These are phyloP conservation scores for Patellaria atrata DNA, from an alignment of 495 filamentous ascomycete genomes.

Conservation along the genomic window DNA sequence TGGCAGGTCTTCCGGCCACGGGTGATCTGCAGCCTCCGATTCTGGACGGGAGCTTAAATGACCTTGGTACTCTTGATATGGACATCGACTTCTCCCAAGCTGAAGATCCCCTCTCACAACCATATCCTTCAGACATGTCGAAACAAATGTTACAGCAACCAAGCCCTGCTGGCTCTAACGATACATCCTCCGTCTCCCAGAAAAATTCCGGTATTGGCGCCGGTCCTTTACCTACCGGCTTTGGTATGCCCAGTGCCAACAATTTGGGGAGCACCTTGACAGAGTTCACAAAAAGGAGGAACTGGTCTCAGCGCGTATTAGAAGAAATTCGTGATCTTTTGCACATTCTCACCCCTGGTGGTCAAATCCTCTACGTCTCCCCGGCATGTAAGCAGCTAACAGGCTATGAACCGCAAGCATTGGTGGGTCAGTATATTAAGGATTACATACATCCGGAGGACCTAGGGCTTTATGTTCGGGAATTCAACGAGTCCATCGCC, in stretches of 20 bases:
- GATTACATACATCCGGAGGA: conserved; percentile 86
- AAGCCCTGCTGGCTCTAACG: conserved; percentile 10
- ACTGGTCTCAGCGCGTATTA: conserved; percentile 80
- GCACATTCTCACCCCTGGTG: conserved; percentile 72
- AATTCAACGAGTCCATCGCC: conserved; percentile 87
- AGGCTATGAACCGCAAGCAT: conserved; percentile 53
- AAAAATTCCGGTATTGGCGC: conserved; percentile 34
- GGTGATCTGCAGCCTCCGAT: conserved; percentile 3
- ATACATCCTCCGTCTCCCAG: conserved; percentile 14
- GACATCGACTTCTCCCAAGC: conserved; percentile 21
- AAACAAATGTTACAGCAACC: conserved; percentile 12
- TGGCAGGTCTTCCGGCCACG: conserved; percentile 11
- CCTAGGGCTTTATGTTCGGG: conserved; percentile 64
- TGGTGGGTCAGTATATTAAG: conserved; percentile 58
- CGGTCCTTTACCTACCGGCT: conserved; percentile 41
- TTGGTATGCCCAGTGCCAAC: conserved; percentile 34
- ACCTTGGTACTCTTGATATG: conserved; percentile 17
- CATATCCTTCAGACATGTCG: conserved; percentile 7
- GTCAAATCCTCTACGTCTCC: conserved; percentile 70
- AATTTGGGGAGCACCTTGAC: conserved; percentile 52
- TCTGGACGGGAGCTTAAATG: conserved; percentile 1
- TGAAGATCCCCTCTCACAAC: conserved; percentile 12
- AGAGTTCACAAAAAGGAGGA: conserved; percentile 69
- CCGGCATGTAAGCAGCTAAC: conserved; percentile 67
- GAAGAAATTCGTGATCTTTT: conserved; percentile 83